Evolutionary conservation across 176 grass and related monocot genomes (phyloP).

Genomic region (Tuctoria greenei): DNA sequence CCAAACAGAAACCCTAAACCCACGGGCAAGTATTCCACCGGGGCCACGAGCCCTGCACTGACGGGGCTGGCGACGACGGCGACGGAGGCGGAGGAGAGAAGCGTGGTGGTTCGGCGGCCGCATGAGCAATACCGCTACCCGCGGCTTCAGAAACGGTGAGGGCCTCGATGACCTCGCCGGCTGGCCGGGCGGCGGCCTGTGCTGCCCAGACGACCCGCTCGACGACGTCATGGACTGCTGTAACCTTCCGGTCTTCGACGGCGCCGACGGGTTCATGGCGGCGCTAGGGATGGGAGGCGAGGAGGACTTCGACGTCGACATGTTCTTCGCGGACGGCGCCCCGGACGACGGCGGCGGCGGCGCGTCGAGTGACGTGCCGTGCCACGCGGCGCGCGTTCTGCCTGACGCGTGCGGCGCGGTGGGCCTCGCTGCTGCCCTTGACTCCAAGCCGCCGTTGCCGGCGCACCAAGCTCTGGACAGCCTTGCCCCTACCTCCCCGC

Average conservation of each 20-base stretch:
- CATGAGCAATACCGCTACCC: not conserved
- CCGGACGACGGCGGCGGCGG: not conserved
- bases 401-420: no score
- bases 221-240: constrained; percentile 24
- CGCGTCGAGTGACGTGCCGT: not conserved
- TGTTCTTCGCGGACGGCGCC: not conserved
- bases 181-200: constrained; percentile 19
- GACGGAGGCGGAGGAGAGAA: not conserved
- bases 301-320: not conserved
- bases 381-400: not conserved
- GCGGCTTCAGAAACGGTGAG: not conserved
- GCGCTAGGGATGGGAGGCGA: not conserved
- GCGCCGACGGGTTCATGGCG: not conserved
- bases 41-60: not conserved
- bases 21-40: not conserved
- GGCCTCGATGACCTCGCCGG: constrained; percentile 17
- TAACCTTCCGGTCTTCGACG: not conserved
- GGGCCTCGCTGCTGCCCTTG: no score
- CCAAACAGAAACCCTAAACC: not conserved
- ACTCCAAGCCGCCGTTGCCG: not conserved
- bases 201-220: constrained; percentile 45
- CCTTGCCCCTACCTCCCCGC: not conserved
- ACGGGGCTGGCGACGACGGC: not conserved
- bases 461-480: not conserved
- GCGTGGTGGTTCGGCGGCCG: not conserved